phyloP scores from a whole-genome alignment of 306 rosid species.

The Fagus sylvatica region DNA sequence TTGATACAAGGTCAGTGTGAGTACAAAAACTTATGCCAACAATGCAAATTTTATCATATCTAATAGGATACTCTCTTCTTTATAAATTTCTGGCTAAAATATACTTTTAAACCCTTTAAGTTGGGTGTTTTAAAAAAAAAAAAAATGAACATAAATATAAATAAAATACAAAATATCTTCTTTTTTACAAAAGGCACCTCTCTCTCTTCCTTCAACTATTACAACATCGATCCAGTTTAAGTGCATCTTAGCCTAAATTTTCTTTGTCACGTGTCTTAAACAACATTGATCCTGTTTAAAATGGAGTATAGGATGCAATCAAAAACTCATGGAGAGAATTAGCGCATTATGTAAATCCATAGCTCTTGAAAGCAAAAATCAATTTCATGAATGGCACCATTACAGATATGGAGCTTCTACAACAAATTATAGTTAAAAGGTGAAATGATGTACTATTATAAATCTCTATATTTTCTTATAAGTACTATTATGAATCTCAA shows the following conservation, averaged over 20 bases:
- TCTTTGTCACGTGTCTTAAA: too few relatives aligned
- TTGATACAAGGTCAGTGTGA: background rate
- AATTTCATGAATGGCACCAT: background rate
- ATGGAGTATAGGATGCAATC: background rate
- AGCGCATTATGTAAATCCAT: background rate
- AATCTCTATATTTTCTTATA: too few relatives aligned
- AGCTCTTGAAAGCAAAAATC: background rate
- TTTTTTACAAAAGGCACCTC: too few relatives aligned
- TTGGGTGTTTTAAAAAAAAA: background rate
- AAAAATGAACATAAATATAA: too few relatives aligned
- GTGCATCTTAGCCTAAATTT: too few relatives aligned
- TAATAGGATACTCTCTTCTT: background rate
- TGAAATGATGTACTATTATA: background rate
- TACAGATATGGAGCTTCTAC: background rate
- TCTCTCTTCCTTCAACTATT: too few relatives aligned
- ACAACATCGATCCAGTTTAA: too few relatives aligned
- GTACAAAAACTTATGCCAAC: background rate
- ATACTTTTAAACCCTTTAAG: too few relatives aligned
- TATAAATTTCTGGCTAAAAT: too few relatives aligned
- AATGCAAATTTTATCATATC: background rate
- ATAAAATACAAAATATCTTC: too few relatives aligned
- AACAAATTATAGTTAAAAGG: background rate
- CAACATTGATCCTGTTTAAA: too few relatives aligned
- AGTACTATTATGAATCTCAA: background rate
- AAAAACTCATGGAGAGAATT: background rate